Conservation (phyloP, 768 basidiomycete species). For the Terana coerulea region DNA sequence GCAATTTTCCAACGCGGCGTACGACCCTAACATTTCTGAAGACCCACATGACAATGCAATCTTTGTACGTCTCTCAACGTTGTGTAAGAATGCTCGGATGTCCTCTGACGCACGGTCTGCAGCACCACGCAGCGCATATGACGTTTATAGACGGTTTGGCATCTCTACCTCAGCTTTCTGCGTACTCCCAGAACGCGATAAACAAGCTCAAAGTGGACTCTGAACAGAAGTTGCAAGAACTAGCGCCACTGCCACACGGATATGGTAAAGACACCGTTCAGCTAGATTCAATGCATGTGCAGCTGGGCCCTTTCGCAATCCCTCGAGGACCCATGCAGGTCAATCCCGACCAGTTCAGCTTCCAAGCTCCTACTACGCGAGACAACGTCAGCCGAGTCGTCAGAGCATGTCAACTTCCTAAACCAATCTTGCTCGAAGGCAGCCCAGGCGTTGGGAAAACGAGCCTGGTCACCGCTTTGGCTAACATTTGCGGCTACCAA, state of each 20-base stretch:
- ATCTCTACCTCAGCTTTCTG: slow-evolving; percentile 67
- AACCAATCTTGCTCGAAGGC: slow-evolving; percentile 93
- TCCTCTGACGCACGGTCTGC: slow-evolving; percentile 12
- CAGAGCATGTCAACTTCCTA: slow-evolving; percentile 83
- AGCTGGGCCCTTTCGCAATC: slow-evolving; percentile 75
- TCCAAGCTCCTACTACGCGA: slow-evolving; percentile 84
- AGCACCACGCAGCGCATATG: slow-evolving; percentile 95
- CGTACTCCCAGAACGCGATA: slow-evolving; percentile 58
- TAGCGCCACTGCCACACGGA: slow-evolving; percentile 23
- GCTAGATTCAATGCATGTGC: slow-evolving; percentile 28
- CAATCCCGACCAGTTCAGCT: slow-evolving; percentile 55
- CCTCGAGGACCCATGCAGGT: slow-evolving; percentile 47
- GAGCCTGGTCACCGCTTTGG: slow-evolving; percentile 84
- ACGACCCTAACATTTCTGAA: slow-evolving; percentile 18
- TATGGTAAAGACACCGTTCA: neutral
- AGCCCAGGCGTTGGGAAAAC: slow-evolving; percentile 99
- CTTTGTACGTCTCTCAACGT: slow-evolving; percentile 53
- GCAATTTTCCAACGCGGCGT: slow-evolving; percentile 71
- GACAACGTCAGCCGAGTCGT: slow-evolving; percentile 86
- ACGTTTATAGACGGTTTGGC: slow-evolving; percentile 86
- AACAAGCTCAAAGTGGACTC: slow-evolving; percentile 61
- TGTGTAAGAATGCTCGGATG: neutral
- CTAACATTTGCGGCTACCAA: slow-evolving; percentile 69
- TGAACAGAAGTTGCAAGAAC: slow-evolving; percentile 43
- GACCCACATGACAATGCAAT: slow-evolving; percentile 45